Evolutionary conservation across 345 rosid genomes (phyloP).

Genomic region (Aquilaria yunnanensis): DNA sequence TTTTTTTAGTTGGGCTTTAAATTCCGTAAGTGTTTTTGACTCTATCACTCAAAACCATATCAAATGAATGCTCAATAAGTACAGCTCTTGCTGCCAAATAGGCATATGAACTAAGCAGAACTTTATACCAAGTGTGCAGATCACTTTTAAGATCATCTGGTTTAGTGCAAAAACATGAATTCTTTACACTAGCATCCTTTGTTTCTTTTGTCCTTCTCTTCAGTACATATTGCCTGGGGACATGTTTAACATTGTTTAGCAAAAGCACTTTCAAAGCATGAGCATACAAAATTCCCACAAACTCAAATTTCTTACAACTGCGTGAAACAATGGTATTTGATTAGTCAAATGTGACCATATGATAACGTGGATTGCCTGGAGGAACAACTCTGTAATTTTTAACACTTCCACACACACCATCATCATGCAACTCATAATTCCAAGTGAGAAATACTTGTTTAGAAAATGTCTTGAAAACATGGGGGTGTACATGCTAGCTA

Average conservation of each 20-base stretch:
- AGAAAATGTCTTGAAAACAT: slow-evolving; percentile 21
- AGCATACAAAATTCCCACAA: slow-evolving; percentile 27
- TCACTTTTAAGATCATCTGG: too few species aligned
- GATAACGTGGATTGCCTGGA: slow-evolving; percentile 17
- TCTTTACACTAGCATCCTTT: slow-evolving; percentile 2
- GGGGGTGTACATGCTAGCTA: slow-evolving; percentile 24
- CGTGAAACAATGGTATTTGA: slow-evolving; percentile 17
- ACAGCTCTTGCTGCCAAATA: too few species aligned
- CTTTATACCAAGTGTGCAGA: too few species aligned
- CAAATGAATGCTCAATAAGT: too few species aligned
- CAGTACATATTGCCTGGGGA: slow-evolving; percentile 23
- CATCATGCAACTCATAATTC: slow-evolving; percentile 25
- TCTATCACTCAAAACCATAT: too few species aligned
- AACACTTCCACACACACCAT: too few species aligned
- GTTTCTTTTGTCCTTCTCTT: slow-evolving; percentile 33
- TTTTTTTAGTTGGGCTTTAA: too few species aligned
- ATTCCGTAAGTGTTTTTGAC: too few species aligned
- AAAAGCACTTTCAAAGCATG: slow-evolving; percentile 28
- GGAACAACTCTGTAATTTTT: slow-evolving; percentile 23
- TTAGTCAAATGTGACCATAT: slow-evolving; percentile 14
- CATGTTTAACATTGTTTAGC: slow-evolving; percentile 20
- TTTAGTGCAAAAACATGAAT: too few species aligned
- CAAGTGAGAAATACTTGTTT: slow-evolving; percentile 25
- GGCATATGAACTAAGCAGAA: too few species aligned
- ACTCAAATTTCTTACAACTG: slow-evolving; percentile 32